Conservation (phyloP, 306 rosid species). For the Chamaecrista fasciculata region DNA sequence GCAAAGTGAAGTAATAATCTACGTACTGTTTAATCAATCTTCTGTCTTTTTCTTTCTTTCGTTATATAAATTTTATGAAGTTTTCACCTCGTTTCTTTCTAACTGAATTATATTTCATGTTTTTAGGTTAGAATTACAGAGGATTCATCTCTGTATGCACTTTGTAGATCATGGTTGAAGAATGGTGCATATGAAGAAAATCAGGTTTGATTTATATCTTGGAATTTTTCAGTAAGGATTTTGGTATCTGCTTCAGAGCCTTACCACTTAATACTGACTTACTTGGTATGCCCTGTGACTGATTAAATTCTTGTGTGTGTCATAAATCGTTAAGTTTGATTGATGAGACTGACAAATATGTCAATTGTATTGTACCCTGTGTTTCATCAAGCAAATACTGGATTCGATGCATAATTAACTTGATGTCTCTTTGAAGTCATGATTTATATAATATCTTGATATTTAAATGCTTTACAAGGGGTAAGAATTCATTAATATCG, state of each 20-base stretch:
- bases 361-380: not conserved
- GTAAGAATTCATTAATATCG: not conserved
- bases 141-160: slow-evolving; percentile 77
- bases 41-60: no score
- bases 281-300: not conserved
- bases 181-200: slow-evolving; percentile 65
- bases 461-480: not conserved
- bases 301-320: not conserved
- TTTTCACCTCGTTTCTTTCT: slow-evolving; percentile 18
- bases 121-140: slow-evolving; percentile 73
- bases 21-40: no score
- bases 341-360: not conserved
- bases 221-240: not conserved
- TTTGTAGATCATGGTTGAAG: slow-evolving; percentile 86
- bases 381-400: not conserved
- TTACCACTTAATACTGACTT: slow-evolving; percentile 18
- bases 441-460: not conserved
- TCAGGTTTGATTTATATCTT: slow-evolving; percentile 50
- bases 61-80: no score
- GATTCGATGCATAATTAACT: slow-evolving; percentile 4
- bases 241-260: slow-evolving; percentile 18
- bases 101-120: slow-evolving; percentile 25
- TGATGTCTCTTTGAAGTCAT: not conserved
- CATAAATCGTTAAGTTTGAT: slow-evolving; percentile 19
- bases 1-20: no score